A percentile compares a stretch with the other conserved stretches of the same genome.
Conservation (phyloP, 1,284 basidiomycete species). For the Caloboletus firmus region DNA sequence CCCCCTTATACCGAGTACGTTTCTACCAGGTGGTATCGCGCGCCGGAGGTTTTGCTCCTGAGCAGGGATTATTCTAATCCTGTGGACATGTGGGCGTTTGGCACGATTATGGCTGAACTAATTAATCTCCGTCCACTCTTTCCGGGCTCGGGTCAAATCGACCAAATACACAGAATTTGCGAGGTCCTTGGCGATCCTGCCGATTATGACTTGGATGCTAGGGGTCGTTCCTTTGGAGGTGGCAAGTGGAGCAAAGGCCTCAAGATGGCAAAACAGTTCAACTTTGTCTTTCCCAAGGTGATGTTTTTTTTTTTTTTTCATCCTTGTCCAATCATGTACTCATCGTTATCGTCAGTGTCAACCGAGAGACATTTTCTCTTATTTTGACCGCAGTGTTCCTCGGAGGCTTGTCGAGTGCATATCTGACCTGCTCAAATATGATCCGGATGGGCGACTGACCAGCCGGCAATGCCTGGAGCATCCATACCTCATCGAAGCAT, state of each 20-base stretch:
- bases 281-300: constrained; percentile 92
- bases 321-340: neutral
- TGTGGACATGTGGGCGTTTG: constrained; percentile 99
- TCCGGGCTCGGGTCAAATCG: constrained; percentile 94
- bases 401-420: constrained; percentile 89
- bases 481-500: constrained; percentile 78
- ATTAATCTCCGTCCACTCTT: constrained; percentile 95
- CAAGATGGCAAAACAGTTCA: constrained; percentile 81
- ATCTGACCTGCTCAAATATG: constrained; percentile 87
- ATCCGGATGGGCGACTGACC: constrained; percentile 84
- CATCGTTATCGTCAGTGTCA: constrained; percentile 51
- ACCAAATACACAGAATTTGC: constrained; percentile 90
- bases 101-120: constrained; percentile 96
- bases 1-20: constrained; percentile 99
- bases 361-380: constrained; percentile 73
- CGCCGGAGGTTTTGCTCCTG: constrained; percentile 92
- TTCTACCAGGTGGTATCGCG: constrained; percentile 98
- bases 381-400: constrained; percentile 82
- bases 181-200: constrained; percentile 92
- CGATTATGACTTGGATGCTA: constrained; percentile 77
- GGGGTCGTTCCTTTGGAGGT: constrained; percentile 76
- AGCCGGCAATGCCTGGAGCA: constrained; percentile 87
- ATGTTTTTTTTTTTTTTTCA: constrained; percentile 7
- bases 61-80: constrained; percentile 93
- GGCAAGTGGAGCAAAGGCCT: constrained; percentile 86